Base-by-base conservation (phyloP, 805 yeast species). In the Starmerella sirachaensis region DNA sequence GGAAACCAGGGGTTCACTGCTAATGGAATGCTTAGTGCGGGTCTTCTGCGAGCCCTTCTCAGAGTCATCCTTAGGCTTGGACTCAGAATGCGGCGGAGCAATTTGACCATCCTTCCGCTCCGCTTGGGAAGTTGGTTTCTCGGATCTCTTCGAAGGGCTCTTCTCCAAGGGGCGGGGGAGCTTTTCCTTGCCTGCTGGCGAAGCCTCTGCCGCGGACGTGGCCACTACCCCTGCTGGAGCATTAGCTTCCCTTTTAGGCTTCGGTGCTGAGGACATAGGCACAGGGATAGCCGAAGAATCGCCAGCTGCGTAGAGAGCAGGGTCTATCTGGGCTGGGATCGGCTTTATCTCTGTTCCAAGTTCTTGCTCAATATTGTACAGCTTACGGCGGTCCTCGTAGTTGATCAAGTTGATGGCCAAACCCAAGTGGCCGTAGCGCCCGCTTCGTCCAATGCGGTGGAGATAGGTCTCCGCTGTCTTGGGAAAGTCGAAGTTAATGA, bases 371-470 rank as follows among this genome's bases (percentile, higher is more conserved):
- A 91, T 86, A 61, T 82, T 83, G 63, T 85, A 88, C 55, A 91
- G 69, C 56, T 81, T 83, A 63, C 81, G 85, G 58, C 97, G 75
- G 60, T 91, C 98, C 55, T 85, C 77, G 95, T 96, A 88, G 60
- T 86, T 83, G 66, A 91, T 84, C 54, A 91, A 72, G 64, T 91
- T 91, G 56, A 91, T 85, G 22, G 98, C 98, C 58, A 91, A 71
- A 69, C 98, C 98, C 57, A 86, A 74, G 60, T 91, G 98, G 49
- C 98, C 98, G 56, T 83, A 91, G 69, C 98, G 82, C 51, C 98
- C 97, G 6, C 96, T 85, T 69, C 98, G 84, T 70, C 97, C 97
- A 52, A 88, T 91, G 71, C 97, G 81, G 66, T 91, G 98, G 52
- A 91, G 71, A 59, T 91, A 91, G 28, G 97, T 91, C 62, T 91